Evolutionary conservation across 169 alveolate species (phyloP), one percentile per base, ranked within the genome.

Genomic region (Eimeria tenella): DNA sequence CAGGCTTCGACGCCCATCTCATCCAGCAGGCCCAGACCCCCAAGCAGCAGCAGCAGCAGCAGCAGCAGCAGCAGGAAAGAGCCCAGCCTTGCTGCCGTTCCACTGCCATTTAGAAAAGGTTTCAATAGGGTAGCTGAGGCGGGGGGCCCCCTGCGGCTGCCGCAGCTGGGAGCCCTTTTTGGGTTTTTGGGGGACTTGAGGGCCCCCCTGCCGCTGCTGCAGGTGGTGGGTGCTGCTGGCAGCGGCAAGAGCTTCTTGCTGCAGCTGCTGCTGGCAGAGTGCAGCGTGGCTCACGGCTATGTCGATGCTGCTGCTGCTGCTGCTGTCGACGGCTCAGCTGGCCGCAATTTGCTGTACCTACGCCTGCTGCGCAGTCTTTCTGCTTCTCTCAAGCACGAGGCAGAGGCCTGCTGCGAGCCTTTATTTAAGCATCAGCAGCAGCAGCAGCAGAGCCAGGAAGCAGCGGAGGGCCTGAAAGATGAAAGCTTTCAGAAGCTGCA

Each of bases 231-330:
- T 21, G 68, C 77, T 7, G 86, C 87, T 13, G 94, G 94, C 58
- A 53, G 68, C 31, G 94, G 94, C 75, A 88, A 88, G 77, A 63
- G 75, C 62, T 55, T 25, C 77, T 68, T 88, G 31, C 74, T 70
- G 55, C 86, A 13, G 53, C 65, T 81, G 63, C 62, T 88, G 58
- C 49, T 73, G 60, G 17, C 53, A 60, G 62, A 62, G 17, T 53
- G 75, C 53, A 4, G 58, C 8, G 70, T 73, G 11, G 87, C 87
- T 4, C 63, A 81, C 70, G 94, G 86, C 60, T 88, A 71, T 70
- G 87, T 60, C 19, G 94, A 88, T 81, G 79, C 86, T 70, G 94
- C 94, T 6, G 74, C 94, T 55, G 94, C 87, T 13, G 65, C 62
- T 53, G 86, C 94, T n/a, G 82, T 70, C 19, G 94, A 70, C 8